phyloP scores from a whole-genome alignment of 2,329 filamentous ascomycete genomes.

The Ascochyta viciae-villosae region DNA sequence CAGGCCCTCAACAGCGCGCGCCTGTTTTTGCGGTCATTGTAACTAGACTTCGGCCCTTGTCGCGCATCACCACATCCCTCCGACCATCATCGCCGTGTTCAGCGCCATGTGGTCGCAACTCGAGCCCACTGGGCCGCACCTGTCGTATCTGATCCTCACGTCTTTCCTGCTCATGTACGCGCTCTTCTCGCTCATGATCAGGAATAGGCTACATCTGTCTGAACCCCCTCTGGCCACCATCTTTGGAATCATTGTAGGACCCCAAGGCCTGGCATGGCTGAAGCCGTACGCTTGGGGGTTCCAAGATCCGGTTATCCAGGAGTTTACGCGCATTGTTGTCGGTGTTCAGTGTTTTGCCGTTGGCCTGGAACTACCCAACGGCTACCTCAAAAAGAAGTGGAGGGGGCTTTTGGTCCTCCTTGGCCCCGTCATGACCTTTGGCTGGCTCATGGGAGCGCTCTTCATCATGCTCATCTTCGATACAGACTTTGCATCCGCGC shows the following conservation, averaged over 20 bases:
- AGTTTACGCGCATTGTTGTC: conserved; percentile 55
- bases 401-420: conserved; percentile 58
- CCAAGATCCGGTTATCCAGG: conserved; percentile 52
- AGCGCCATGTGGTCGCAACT: conserved; percentile 51
- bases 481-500: conserved; percentile 54
- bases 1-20: too few relatives aligned
- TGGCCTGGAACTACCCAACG: conserved; percentile 49
- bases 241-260: conserved; percentile 55
- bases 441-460: conserved; percentile 56
- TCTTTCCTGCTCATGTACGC: conserved; percentile 56
- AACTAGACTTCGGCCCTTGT: not conserved
- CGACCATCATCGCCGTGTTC: not conserved
- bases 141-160: conserved; percentile 55
- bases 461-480: conserved; percentile 58
- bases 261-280: conserved; percentile 49
- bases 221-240: conserved; percentile 58
- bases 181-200: conserved; percentile 55
- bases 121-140: conserved; percentile 55
- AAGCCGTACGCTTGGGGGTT: conserved; percentile 52
- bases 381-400: conserved; percentile 61
- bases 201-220: conserved; percentile 57
- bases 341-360: conserved; percentile 53
- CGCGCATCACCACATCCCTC: not conserved
- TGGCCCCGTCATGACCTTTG: conserved; percentile 60
- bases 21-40: not conserved